A percentile compares a stretch with the other conserved stretches of the same genome.
These are phyloP conservation scores for Pelagophyceae sp. DNA, from an alignment of 352 stramenopile genomes.

Conservation along the genomic window DNA sequence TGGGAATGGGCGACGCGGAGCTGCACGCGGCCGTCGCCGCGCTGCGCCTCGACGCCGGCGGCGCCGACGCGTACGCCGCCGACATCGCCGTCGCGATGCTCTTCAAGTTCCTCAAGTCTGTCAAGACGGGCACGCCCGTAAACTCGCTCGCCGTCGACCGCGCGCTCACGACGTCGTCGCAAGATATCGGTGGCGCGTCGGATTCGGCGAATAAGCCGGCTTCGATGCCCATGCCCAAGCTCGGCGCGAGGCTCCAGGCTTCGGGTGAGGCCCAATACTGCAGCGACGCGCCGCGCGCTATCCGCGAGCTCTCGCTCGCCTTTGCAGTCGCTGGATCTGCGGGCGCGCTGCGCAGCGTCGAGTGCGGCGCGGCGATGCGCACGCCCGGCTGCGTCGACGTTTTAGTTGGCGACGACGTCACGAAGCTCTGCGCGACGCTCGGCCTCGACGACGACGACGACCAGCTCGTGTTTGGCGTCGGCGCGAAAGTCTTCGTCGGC, in stretches of 20 bases:
- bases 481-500: slow-evolving; percentile 5
- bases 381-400: slow-evolving; percentile 43
- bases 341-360: slow-evolving; percentile 31
- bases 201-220: slow-evolving; percentile 32
- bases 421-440: slow-evolving; percentile 29
- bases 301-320: slow-evolving; percentile 34
- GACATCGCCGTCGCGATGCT: slow-evolving; percentile 2
- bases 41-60: background rate
- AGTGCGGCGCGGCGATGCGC: slow-evolving; percentile 28
- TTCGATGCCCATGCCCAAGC: slow-evolving; percentile 40
- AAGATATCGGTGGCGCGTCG: background rate
- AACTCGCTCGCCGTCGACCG: background rate
- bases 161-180: slow-evolving; percentile 22
- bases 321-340: slow-evolving; percentile 37
- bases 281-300: slow-evolving; percentile 35
- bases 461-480: background rate
- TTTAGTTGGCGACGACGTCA: slow-evolving; percentile 40
- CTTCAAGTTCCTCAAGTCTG: slow-evolving; percentile 28
- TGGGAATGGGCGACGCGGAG: background rate
- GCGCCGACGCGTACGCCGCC: background rate
- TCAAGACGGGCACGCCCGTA: background rate
- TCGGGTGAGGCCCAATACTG: slow-evolving; percentile 47
- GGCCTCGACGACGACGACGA: slow-evolving; percentile 23
- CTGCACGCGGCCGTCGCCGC: background rate
- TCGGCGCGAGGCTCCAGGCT: slow-evolving; percentile 36